These are phyloP conservation scores for Bidens hawaiensis DNA, from an alignment of 140 eudicot genomes.

Conservation along the genomic window DNA sequence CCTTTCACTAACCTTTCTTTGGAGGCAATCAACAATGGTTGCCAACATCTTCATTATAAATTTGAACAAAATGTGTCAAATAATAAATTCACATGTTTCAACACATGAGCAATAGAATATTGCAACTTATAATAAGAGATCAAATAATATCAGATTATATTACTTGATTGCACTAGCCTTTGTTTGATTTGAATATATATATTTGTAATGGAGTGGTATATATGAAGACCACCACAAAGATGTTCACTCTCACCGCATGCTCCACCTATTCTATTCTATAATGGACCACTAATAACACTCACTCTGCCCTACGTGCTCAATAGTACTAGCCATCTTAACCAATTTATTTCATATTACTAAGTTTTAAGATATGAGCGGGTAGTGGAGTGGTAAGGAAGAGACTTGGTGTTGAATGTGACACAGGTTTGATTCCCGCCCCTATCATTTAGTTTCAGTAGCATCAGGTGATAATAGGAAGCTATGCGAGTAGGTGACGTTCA, in stretches of 20 bases:
- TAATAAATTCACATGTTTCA: neutral
- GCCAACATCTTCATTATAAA: neutral
- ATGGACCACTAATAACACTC: constrained; percentile 17
- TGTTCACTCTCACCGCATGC: constrained; percentile 23
- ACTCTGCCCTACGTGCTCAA: constrained; percentile 6
- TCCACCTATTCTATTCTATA: constrained; percentile 20
- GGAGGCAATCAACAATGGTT: constrained; percentile 3
- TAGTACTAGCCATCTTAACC: constrained; percentile 7
- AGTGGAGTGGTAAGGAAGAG: too few species aligned
- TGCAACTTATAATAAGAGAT: neutral
- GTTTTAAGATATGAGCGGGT: neutral
- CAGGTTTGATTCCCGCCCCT: too few species aligned
- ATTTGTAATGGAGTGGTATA: constrained; percentile 25
- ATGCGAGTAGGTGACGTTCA: too few species aligned
- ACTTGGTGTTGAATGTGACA: too few species aligned
- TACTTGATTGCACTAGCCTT: constrained; percentile 1
- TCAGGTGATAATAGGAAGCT: too few species aligned
- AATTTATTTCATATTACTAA: too few species aligned
- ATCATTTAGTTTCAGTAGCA: too few species aligned
- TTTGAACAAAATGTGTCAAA: neutral
- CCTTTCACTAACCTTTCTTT: too few species aligned
- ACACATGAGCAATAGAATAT: neutral
- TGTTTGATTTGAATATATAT: constrained; percentile 19
- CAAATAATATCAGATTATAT: neutral
- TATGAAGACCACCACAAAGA: constrained; percentile 37